Evolutionary conservation across 2,329 filamentous ascomycete species (phyloP).

Genomic region (Pyricularia grisea): DNA sequence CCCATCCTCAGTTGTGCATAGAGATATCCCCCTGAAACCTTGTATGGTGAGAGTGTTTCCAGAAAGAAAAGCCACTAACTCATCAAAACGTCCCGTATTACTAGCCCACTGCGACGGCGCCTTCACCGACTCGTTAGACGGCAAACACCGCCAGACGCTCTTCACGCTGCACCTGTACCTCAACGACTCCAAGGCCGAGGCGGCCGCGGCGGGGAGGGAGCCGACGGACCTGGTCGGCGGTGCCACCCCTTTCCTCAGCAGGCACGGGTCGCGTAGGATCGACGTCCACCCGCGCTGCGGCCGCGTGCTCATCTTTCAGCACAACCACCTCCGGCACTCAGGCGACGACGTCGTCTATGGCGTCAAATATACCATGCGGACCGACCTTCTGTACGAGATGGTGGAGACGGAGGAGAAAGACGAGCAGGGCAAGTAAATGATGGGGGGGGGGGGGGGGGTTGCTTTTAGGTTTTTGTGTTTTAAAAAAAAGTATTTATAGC

Average conservation of each 20-base stretch:
- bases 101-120: conserved; percentile 58
- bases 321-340: conserved; percentile 38
- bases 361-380: conserved; percentile 47
- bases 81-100: not conserved
- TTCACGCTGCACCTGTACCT: conserved; percentile 49
- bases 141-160: conserved; percentile 31
- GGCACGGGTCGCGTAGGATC: conserved; percentile 28
- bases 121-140: conserved; percentile 45
- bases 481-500: not conserved
- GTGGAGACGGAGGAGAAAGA: not conserved
- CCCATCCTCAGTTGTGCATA: not conserved
- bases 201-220: conserved; percentile 21
- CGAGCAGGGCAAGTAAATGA: not conserved
- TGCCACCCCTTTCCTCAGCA: conserved; percentile 44
- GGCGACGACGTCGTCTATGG: conserved; percentile 42
- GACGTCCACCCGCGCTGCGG: conserved; percentile 48
- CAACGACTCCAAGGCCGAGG: conserved; percentile 36
- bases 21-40: not conserved
- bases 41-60: too few relatives aligned
- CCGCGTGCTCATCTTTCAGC: conserved; percentile 52
- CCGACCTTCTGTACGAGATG: conserved; percentile 40
- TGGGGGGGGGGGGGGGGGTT: too few relatives aligned
- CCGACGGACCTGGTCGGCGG: conserved; percentile 35
- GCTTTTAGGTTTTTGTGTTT: not conserved
- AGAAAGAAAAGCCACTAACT: not conserved